Evolutionary conservation across 1,139 yeast genomes (phyloP), one percentile per base, ranked within the genome.

Genomic region (Candida sanyaensis): DNA sequence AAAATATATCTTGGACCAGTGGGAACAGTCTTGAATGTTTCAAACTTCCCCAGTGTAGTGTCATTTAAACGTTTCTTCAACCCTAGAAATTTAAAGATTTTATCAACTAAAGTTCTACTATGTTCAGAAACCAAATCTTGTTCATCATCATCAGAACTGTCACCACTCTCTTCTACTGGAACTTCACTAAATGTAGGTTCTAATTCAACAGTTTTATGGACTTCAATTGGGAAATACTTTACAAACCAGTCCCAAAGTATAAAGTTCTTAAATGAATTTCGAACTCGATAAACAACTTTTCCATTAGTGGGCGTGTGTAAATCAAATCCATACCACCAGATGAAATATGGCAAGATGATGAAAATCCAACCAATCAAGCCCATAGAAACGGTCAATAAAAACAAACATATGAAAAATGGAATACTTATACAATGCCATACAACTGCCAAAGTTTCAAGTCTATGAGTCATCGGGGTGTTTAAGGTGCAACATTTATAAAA

Each of bases 1-100:
- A 93, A 92, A 1, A 93, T 83, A 63, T 93, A 93, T 41, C 87
- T 75, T 1, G 95, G 91, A 0, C 93, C 95, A 1, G 82, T 73
- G n/a, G 71, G 61, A 2, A 75, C 69, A 34, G 63, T 66, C 37
- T 63, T 68, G 31, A 55, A 59, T 1, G 26, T 40, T 57, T 60
- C 41, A 51, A 42, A 28, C 33, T 47, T 45, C 5, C 47, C 39
- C 10, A 49, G 39, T 8, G 47, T 21, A 9, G 47, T 30, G 17
- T 42, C 54, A 53, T 75, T 74, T 38, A 73, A 57, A 13, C 80
- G 57, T 53, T 75, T 75, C 38, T 68, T 62, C 33, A 75, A 63
- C 1, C 79, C 77, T 37, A 75, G 56, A 28, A 58, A 55, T 53
- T 69, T 69, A 59, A 75, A 75, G 2, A 75, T 47, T 24, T 55